Base-by-base conservation (phyloP, 495 filamentous ascomycete species). In the Aspergillus steynii region DNA sequence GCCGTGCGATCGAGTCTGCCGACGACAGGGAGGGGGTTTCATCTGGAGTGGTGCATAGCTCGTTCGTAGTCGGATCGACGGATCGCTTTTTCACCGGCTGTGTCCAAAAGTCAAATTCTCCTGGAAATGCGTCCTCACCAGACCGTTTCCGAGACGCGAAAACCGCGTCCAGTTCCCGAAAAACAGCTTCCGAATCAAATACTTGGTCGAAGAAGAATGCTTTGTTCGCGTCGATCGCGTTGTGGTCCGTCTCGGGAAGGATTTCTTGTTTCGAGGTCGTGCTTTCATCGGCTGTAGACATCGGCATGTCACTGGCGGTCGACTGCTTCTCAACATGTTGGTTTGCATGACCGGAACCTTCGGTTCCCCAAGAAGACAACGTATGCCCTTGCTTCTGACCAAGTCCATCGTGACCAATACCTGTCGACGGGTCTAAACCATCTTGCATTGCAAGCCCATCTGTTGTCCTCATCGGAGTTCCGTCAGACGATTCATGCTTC, bases 21-120 rank as follows among this genome's bases (percentile, higher is more conserved):
- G 69, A 65, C 28, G 58, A 66, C 31, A 69, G 53, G 6, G 66
- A 68, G 7, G 67, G 69, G 7, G 69, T 69, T 42, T 66, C 57
- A 46, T 53, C 63, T 15, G 63, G 63, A 56, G 65, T 50, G 28
- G 48, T 50, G 37, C 10, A 46, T 56, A 45, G 28, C 29, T 12
- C 50, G 32, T 15, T 60, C 42, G 31, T 49, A 58, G 10, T 29
- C 47, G 7, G 50, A 53, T 67, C 56, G 12, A 66, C 9, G n/a
- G 55, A 50, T 48, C 56, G 66, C 34, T 61, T 63, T 49, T 72
- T 72, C 46, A 59, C 63, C 5, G 60, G 55, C 14, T 53, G 63
- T 4, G 29, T 47, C 61, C 56, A 61, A 20, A 59, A 15, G 28
- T 55, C 62, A 29, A 59, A 51, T 6, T 68, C 68, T n/a, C 31